These are phyloP conservation scores for Wickerhamiella dianesei DNA, from an alignment of 805 yeast genomes.

Conservation along the genomic window DNA sequence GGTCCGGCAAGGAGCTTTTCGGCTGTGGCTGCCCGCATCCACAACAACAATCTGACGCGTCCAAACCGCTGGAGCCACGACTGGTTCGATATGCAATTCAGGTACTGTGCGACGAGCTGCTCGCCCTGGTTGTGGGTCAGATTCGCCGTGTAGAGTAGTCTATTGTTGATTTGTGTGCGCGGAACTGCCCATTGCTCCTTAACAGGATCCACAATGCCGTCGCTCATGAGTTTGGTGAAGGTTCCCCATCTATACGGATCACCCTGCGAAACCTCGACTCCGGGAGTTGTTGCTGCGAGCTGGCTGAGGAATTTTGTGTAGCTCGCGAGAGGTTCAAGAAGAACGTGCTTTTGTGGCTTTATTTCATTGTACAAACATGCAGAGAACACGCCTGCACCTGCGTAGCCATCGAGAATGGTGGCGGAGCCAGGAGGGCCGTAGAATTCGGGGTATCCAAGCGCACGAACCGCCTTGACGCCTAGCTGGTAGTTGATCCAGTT, in stretches of 20 bases:
- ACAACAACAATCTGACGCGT: conserved; percentile 57
- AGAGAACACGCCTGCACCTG: conserved; percentile 42
- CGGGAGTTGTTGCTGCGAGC: conserved; percentile 9
- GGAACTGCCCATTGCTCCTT: conserved; percentile 15
- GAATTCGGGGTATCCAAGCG: conserved; percentile 31
- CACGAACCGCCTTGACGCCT: conserved; percentile 32
- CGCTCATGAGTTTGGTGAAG: conserved; percentile 34
- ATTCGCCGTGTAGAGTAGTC: conserved; percentile 46
- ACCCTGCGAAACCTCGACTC: conserved; percentile 23
- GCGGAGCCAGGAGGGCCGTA: conserved; percentile 18
- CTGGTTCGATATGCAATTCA: conserved; percentile 48
- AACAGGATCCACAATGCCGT: conserved; percentile 32
- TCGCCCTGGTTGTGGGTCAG: conserved; percentile 47
- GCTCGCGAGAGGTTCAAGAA: conserved; percentile 40
- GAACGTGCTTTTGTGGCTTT: conserved; percentile 48
- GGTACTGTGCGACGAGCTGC: conserved; percentile 60
- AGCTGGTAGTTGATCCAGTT: conserved; percentile 20
- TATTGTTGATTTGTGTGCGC: conserved; percentile 35
- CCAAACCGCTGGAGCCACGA: conserved; percentile 70
- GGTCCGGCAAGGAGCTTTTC: conserved; percentile 47
- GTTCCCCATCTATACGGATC: conserved; percentile 64
- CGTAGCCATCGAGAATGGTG: conserved; percentile 25
- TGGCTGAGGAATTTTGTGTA: conserved; percentile 18
- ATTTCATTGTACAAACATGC: conserved; percentile 46
- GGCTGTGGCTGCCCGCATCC: conserved; percentile 51